Conservation (phyloP, 1,284 basidiomycete species). For the Taiwanofungus camphoratus region DNA sequence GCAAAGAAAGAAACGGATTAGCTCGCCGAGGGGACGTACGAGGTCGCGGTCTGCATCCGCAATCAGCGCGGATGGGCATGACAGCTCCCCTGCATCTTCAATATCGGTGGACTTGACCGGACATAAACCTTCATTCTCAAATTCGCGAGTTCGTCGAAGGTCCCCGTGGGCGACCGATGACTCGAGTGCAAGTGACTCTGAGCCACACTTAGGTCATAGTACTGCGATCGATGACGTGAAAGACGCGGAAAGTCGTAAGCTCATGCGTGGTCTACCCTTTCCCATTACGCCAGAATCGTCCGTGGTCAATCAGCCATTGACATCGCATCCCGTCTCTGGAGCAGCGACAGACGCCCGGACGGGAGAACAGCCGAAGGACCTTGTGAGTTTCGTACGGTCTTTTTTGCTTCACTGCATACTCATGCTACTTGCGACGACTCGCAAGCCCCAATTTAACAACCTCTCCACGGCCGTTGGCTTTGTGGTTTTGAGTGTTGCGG, state of each 20-base stretch:
- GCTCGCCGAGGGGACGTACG: slow-evolving; percentile 28
- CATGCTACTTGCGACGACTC: slow-evolving; percentile 1
- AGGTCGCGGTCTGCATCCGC: slow-evolving; percentile 27
- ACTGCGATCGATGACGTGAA: slow-evolving; percentile 17
- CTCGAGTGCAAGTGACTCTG: slow-evolving; percentile 35
- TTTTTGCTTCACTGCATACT: slow-evolving; percentile 2
- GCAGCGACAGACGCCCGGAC: slow-evolving; percentile 1
- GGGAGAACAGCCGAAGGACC: slow-evolving; percentile 13
- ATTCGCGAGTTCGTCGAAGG: slow-evolving; percentile 29
- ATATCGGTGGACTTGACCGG: slow-evolving; percentile 17
- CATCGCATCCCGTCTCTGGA: slow-evolving; percentile 8
- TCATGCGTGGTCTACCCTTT: slow-evolving; percentile 27
- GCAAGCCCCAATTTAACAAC: slow-evolving; percentile 12
- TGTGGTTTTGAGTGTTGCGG: slow-evolving; percentile 52
- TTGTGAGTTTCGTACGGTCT: slow-evolving; percentile 11
- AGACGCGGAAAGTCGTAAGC: slow-evolving; percentile 14
- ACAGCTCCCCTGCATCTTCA: slow-evolving; percentile 20
- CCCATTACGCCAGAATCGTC: slow-evolving; percentile 41
- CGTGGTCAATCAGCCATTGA: slow-evolving; percentile 33
- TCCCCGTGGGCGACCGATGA: slow-evolving; percentile 35
- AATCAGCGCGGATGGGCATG: slow-evolving; percentile 25
- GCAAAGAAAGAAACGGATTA: slow-evolving; percentile 26
- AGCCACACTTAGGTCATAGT: slow-evolving; percentile 14
- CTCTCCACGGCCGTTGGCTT: slow-evolving; percentile 49
- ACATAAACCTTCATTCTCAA: slow-evolving; percentile 23